Evolutionary conservation across 129 eudicot genomes (phyloP), one percentile per base, ranked within the genome.

Genomic region (Ambrosia trifida): DNA sequence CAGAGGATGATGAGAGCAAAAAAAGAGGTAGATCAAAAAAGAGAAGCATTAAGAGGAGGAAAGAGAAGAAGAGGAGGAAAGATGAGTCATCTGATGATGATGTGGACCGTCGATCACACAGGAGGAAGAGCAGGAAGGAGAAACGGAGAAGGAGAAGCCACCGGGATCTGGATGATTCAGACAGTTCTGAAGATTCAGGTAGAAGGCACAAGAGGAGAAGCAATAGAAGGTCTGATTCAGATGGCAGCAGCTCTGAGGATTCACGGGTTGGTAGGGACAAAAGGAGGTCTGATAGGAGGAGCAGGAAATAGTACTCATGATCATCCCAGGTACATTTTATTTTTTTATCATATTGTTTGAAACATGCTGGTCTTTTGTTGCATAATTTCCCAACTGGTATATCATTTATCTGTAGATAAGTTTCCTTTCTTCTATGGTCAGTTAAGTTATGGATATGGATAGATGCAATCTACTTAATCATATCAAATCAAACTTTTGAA

Each of bases 31-130:
- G 89, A 74, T 85, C 93, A 7, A 83, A 85, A 84, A 94, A 83
- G 69, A 80, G 85, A 78, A 87, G 89, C 28, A 69, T 72, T 9
- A 86, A 83, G 70, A 81, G 73, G 80, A 79, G 73, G 79, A 84
- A 76, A 83, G 82, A 77, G 43, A 79, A 79, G 66, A 83, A 82
- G 72, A 91, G 85, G 81, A 76, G 84, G 51, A 81, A 83, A 46
- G 91, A 87, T 18, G 88, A 85, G 61, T 85, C 92, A 4, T 87
- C 98, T 2, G 96, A 89, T 71, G 94, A 89, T 33, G 97, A 86
- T 11, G 81, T 65, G 20, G 85, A 84, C 2, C 81, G 75, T 31
- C 64, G 78, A 11, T 70, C 87, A 11, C 61, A 67, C 68, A 74
- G 76, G 78, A 81, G 94, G 78, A 92, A 85, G 76, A 81, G 86